A percentile compares a stretch with the other conserved stretches of the same genome.
phyloP scores from a whole-genome alignment of 495 filamentous ascomycete species.

The Tuber calosporum region DNA sequence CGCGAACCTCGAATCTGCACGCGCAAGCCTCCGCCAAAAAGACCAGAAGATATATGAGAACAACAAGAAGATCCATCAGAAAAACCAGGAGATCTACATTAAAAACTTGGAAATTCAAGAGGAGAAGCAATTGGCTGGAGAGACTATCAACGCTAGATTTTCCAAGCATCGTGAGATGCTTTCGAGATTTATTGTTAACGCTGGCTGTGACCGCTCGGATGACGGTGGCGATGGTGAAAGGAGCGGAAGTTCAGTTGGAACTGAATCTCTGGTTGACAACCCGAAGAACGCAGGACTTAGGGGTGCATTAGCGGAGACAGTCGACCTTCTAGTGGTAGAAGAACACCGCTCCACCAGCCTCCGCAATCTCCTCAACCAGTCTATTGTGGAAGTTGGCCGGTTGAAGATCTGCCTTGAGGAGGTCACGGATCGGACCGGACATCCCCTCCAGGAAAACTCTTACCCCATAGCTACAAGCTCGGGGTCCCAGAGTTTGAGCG shows the following conservation, averaged over 20 bases:
- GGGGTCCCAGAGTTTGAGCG: not conserved
- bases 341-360: not conserved
- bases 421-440: not conserved
- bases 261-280: not conserved
- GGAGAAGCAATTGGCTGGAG: not conserved
- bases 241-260: not conserved
- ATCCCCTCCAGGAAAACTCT: not conserved
- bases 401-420: not conserved
- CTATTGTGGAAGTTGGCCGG: not conserved
- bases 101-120: not conserved
- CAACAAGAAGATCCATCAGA: not conserved
- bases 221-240: not conserved
- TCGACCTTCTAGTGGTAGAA: not conserved
- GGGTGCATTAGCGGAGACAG: not conserved
- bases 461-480: not conserved
- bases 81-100: not conserved
- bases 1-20: not conserved
- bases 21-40: not conserved
- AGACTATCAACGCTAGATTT: not conserved
- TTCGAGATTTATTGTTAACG: not conserved
- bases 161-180: not conserved
- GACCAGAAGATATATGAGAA: not conserved
- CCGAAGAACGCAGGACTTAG: not conserved
- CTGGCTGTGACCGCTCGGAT: not conserved
- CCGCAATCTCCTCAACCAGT: not conserved